A percentile compares a stretch with the other conserved stretches of the same genome.
These are phyloP conservation scores for Ustilago trichophora DNA, from an alignment of 1,284 basidiomycete genomes.

Conservation along the genomic window DNA sequence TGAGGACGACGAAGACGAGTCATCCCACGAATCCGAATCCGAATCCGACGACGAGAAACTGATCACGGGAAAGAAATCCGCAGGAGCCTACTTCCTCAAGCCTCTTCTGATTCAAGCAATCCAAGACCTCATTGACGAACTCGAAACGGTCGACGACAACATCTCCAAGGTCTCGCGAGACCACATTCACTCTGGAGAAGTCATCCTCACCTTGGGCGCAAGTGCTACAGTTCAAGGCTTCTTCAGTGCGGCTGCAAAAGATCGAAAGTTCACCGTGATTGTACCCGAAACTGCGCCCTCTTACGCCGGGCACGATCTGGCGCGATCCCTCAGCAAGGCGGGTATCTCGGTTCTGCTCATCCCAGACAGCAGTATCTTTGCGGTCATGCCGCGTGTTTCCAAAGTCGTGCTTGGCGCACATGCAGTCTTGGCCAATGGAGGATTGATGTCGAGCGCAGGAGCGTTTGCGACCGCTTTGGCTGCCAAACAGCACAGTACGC, in stretches of 20 bases:
- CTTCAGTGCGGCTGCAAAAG: constrained; percentile 85
- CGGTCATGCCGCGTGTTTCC: constrained; percentile 94
- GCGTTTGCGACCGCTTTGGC: constrained; percentile 85
- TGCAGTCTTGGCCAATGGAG: constrained; percentile 92
- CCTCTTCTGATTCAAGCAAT: constrained; percentile 69
- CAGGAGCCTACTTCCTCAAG: constrained; percentile 63
- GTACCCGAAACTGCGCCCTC: constrained; percentile 93
- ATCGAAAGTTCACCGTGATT: constrained; percentile 93
- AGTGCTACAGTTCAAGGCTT: constrained; percentile 88
- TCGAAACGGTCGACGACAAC: constrained; percentile 94
- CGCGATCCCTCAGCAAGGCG: constrained; percentile 73
- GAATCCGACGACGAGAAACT: constrained; percentile 20
- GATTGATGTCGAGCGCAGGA: constrained; percentile 87
- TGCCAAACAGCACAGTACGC: constrained; percentile 89
- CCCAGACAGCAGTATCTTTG: constrained; percentile 92
- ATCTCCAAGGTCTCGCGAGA: constrained; percentile 93
- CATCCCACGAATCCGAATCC: no score
- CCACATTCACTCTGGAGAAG: constrained; percentile 96
- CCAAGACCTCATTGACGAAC: constrained; percentile 84
- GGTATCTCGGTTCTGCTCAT: constrained; percentile 93
- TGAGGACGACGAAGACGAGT: constrained; percentile 1
- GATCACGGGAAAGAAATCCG: constrained; percentile 9
- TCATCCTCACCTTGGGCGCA: constrained; percentile 91
- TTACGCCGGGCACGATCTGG: constrained; percentile 87
- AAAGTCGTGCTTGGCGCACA: constrained; percentile 95